Evolutionary conservation across 768 basidiomycete species (phyloP), one percentile per base, ranked within the genome.

Genomic region (Kwoniella mangroviensis): DNA sequence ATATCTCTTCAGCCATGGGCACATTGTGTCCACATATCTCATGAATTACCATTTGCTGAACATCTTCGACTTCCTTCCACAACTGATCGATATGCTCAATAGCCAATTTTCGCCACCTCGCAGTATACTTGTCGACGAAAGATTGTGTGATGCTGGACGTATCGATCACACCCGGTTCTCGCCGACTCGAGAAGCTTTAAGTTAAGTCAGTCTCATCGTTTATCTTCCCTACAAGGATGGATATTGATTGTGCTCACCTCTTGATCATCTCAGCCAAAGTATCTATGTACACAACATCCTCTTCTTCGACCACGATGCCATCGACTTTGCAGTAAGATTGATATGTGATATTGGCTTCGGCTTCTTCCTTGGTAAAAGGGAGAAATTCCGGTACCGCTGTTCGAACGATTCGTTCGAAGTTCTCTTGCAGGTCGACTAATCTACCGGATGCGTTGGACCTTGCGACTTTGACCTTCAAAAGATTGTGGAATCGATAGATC

Each of bases 341-440:
- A 24, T 66, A 68, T 6, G 11, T 24, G 3, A 1, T 55, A 1
- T 63, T 43, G 11, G 22, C 55, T 1, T 15, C 57, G 10, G 5
- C 11, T 24, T 72, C 66, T 2, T 53, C 66, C 21, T 51, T 26
- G 0, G 40, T 13, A 19, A 42, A 64, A 10, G 70, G 65, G 0
- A 58, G 21, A n/a, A 65, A 60, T 22, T 68, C 66, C 1, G 70
- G 65, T 1, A 68, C n/a, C 0, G 45, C 15, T 1, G 9, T 53
- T 12, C n/a, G 41, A 0, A 72, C 13, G 2, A 43, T n/a, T 3
- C 9, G 24, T 15, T 58, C 60, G 2, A 72, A 41, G 0, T 58
- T 12, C 7, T 28, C n/a, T 51, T 72, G 70, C 0, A 72, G 43
- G 26, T 68, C 57, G 51, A 62, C 41, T 2, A 72, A n/a, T 3